Evolutionary conservation across 2,329 filamentous ascomycete genomes (phyloP).

Genomic region (Monosporascus cannonballus): DNA sequence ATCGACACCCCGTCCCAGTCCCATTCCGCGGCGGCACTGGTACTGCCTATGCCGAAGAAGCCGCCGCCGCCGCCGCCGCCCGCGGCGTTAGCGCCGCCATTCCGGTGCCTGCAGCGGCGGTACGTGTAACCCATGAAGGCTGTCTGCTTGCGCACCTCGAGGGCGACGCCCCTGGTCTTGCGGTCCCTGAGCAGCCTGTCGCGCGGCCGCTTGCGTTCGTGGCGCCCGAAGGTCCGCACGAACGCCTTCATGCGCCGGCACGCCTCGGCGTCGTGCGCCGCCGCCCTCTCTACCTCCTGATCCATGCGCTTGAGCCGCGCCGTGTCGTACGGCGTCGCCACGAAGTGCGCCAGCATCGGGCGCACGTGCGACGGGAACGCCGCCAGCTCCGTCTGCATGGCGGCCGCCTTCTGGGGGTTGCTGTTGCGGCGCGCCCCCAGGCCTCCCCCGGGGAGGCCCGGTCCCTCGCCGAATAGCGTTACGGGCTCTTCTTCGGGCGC

Average conservation of each 20-base stretch:
- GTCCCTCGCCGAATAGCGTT: no score
- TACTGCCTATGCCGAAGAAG: not conserved
- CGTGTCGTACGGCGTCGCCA: slow-evolving; percentile 43
- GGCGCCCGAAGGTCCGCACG: slow-evolving; percentile 46
- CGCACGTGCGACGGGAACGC: slow-evolving; percentile 36
- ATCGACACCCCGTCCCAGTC: no score
- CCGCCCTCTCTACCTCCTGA: slow-evolving; percentile 36
- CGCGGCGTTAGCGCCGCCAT: not conserved
- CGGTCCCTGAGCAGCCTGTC: slow-evolving; percentile 79
- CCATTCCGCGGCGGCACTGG: not conserved
- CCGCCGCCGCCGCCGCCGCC: slow-evolving; percentile 1
- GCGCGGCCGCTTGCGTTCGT: slow-evolving; percentile 72
- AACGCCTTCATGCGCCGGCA: slow-evolving; percentile 39
- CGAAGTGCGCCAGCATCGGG: slow-evolving; percentile 36
- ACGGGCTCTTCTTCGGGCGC: no score
- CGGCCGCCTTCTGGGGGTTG: slow-evolving; percentile 11
- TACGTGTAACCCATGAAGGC: slow-evolving; percentile 92
- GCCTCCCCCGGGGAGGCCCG: no score
- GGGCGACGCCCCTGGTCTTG: slow-evolving; percentile 56
- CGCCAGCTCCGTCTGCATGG: slow-evolving; percentile 28
- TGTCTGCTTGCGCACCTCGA: slow-evolving; percentile 73
- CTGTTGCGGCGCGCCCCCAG: no score
- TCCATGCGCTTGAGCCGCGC: slow-evolving; percentile 43
- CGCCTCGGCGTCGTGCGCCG: slow-evolving; percentile 17
- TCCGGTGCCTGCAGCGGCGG: slow-evolving; percentile 39